Evolutionary conservation across 2,329 filamentous ascomycete species (phyloP), one percentile per base, ranked within the genome.

Genomic region (Clarireedia paspali): DNA sequence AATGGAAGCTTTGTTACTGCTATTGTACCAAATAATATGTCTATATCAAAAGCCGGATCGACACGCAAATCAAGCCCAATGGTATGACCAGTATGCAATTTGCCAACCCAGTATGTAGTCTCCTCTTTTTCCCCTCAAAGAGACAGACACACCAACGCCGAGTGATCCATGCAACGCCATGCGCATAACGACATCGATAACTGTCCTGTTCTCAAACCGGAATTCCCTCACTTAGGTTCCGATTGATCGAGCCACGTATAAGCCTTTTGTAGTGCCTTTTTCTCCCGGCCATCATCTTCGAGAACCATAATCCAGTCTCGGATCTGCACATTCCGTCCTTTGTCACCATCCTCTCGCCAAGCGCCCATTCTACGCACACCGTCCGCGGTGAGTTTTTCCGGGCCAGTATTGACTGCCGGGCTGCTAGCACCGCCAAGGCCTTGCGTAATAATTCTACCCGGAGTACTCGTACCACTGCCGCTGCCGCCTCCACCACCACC

Each of bases 301-400:
- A 96, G 77, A 58, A 88, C 88, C 20, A 82, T 77, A 15, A 95
- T 76, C 75, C 91, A 84, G 70, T 96, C 92, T 54, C 92, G 81
- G 52, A 95, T 75, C 73, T 96, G 91, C 48, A 96, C 89, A 26
- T 85, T 85, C 62, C 79, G 81, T 34, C 89, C 90, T 67, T 86
- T 87, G 23, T 86, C 83, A 53, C 82, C 83, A 64, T 90, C 86
- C 70, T 96, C 91, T 57, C 89, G 81, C 80, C 85, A 89, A 15
- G 80, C 78, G n/a, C 89, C 89, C 39, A 89, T 73, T 53, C 83
- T 81, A 53, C 83, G 82, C 24, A 81, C 77, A 15, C 81, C 79
- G 36, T 82, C 79, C 2, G 75, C 77, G 4, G 82, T 81, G 56
- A 87, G 64, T 63, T 68, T 64, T 64, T 71, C 71, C 1, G 69